These are phyloP conservation scores for Rubia balearica DNA, from an alignment of 305 asterid species.

Conservation along the genomic window DNA sequence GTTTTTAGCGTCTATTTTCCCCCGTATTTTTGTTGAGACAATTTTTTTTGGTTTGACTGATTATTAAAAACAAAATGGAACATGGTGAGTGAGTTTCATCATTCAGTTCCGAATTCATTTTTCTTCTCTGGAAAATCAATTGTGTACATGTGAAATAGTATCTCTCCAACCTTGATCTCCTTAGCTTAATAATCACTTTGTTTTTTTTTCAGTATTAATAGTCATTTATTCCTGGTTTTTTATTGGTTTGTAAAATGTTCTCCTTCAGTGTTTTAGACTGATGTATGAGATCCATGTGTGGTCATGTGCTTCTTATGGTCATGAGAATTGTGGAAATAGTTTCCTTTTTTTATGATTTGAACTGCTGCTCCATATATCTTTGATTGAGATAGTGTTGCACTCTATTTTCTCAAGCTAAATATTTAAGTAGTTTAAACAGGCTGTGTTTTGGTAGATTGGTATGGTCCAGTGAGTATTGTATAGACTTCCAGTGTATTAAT, in stretches of 20 bases:
- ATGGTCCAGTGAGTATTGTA: background rate
- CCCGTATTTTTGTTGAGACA: background rate
- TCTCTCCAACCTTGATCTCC: background rate
- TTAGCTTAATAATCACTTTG: slow-evolving; percentile 2
- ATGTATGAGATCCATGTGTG: background rate
- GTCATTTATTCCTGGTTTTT: background rate
- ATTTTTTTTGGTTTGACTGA: background rate
- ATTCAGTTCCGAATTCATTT: background rate
- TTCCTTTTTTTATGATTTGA: background rate
- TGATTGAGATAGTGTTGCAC: background rate
- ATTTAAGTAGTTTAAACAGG: background rate
- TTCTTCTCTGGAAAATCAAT: background rate
- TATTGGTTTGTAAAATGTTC: background rate
- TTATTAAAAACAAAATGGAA: background rate
- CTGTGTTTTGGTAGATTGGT: background rate
- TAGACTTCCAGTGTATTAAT: background rate
- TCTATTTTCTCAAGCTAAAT: background rate
- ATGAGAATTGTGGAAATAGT: background rate
- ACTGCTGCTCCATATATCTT: background rate
- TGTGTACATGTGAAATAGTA: background rate
- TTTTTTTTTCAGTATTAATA: background rate
- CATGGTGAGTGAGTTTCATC: background rate
- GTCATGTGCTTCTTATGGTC: background rate
- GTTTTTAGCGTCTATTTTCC: background rate
- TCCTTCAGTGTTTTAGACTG: background rate